A percentile compares a stretch with the other conserved stretches of the same genome.
phyloP scores from a whole-genome alignment of 257 asterid species.

The Petunia axillaris region DNA sequence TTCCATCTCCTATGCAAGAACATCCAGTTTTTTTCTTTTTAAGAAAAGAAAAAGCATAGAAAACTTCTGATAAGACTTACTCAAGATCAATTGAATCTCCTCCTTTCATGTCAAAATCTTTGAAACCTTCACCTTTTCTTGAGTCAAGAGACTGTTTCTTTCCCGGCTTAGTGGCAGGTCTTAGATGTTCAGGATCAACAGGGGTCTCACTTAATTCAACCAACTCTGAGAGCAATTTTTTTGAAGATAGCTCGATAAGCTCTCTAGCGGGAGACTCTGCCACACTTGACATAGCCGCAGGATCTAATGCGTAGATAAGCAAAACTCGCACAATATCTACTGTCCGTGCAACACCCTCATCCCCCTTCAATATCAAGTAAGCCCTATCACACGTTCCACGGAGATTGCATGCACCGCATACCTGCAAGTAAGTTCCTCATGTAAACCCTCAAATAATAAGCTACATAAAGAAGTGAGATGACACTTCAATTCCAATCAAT shows the following conservation, averaged over 20 bases:
- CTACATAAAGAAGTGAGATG: slow-evolving; percentile 3
- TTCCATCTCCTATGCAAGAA: slow-evolving; percentile 9
- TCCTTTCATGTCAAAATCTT: slow-evolving; percentile 51
- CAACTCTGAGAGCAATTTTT: slow-evolving; percentile 72
- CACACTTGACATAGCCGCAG: slow-evolving; percentile 55
- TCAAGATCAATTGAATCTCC: slow-evolving; percentile 75
- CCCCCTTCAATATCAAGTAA: slow-evolving; percentile 52
- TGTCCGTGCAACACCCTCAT: slow-evolving; percentile 76
- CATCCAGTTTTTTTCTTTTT: neutral
- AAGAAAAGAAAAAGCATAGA: neutral
- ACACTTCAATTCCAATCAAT: slow-evolving; percentile 1
- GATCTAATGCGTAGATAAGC: slow-evolving; percentile 71
- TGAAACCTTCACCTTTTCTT: slow-evolving; percentile 32
- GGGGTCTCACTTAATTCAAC: slow-evolving; percentile 68
- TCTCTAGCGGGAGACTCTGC: slow-evolving; percentile 59
- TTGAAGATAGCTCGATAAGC: slow-evolving; percentile 66
- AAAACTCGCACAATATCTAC: slow-evolving; percentile 81
- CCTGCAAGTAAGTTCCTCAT: slow-evolving; percentile 47
- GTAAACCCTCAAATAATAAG: slow-evolving; percentile 16
- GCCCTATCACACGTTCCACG: slow-evolving; percentile 95
- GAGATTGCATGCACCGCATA: slow-evolving; percentile 72
- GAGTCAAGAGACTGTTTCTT: slow-evolving; percentile 45
- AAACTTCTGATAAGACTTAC: slow-evolving; percentile 49
- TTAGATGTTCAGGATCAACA: slow-evolving; percentile 58
- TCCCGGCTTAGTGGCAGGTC: slow-evolving; percentile 43